A percentile compares a stretch with the other conserved stretches of the same genome.
These are phyloP conservation scores for Pseudogymnoascus sp. DNA, from an alignment of 2,329 filamentous ascomycete species.

Conservation along the genomic window DNA sequence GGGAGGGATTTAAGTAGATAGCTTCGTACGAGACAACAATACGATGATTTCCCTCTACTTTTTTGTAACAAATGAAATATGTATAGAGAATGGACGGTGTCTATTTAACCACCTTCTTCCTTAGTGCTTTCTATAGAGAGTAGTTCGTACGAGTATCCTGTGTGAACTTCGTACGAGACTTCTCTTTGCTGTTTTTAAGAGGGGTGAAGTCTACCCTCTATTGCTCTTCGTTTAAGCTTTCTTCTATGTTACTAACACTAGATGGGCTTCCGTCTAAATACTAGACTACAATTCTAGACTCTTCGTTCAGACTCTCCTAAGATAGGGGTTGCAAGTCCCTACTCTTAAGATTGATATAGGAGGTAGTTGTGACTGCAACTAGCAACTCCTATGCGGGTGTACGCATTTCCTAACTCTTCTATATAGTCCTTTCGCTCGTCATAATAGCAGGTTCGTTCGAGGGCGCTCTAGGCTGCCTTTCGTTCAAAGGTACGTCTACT, in stretches of 20 bases:
- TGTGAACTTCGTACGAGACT: no score
- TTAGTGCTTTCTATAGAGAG: background rate
- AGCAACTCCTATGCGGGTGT: no score
- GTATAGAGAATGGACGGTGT: background rate
- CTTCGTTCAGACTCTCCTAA: background rate
- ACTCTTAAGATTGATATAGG: background rate
- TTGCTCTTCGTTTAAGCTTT: background rate
- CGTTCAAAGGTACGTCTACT: no score
- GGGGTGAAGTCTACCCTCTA: background rate
- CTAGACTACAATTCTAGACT: background rate
- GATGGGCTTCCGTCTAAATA: background rate
- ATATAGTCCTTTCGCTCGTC: no score
- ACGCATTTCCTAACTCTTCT: no score
- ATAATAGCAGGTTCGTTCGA: no score
- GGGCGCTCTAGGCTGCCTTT: no score
- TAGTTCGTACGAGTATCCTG: background rate
- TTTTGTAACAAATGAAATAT: background rate
- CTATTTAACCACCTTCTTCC: background rate
- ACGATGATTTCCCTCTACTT: background rate
- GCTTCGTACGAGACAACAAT: background rate
- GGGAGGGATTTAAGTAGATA: background rate
- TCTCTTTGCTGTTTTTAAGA: background rate
- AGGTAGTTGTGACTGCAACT: no score
- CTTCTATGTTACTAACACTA: background rate
- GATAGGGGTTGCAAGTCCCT: background rate